These are phyloP conservation scores for Alloteropsis angusta DNA, from an alignment of 202 grass and related monocot species.

Conservation along the genomic window DNA sequence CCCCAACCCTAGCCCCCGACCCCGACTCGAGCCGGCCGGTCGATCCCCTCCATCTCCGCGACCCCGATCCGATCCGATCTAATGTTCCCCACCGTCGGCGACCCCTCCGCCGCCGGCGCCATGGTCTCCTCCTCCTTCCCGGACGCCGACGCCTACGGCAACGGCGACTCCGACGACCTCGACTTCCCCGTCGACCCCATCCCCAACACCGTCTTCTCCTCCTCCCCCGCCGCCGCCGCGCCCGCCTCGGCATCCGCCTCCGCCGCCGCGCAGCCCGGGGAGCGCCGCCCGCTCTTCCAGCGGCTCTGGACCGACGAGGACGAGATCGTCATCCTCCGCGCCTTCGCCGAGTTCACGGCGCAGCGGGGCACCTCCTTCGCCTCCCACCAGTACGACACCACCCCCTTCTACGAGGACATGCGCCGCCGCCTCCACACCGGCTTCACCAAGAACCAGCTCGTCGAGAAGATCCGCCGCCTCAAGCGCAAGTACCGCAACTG, in stretches of 20 bases:
- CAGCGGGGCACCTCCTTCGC: constrained; percentile 73
- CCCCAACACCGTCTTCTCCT: constrained; percentile 35
- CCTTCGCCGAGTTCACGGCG: constrained; percentile 79
- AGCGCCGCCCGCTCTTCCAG: constrained; percentile 76
- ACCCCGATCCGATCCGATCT: constrained; percentile 42
- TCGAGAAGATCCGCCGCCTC: constrained; percentile 82
- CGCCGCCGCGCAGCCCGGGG: constrained; percentile 3
- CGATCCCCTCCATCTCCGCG: background rate
- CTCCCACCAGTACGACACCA: constrained; percentile 85
- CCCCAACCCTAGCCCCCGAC: constrained; percentile 30
- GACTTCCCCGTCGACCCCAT: constrained; percentile 24
- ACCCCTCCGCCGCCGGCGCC: constrained; percentile 40
- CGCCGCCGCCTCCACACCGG: constrained; percentile 59
- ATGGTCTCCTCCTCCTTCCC: constrained; percentile 36
- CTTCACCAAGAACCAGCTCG: constrained; percentile 92
- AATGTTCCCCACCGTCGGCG: constrained; percentile 47
- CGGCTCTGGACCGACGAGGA: constrained; percentile 91
- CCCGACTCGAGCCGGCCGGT: constrained; percentile 26
- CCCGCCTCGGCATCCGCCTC: background rate
- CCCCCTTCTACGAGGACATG: constrained; percentile 93
- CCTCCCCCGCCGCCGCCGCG: background rate
- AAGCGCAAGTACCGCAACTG: constrained; percentile 96
- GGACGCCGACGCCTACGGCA: constrained; percentile 44
- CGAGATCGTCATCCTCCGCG: constrained; percentile 76
- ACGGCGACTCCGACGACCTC: constrained; percentile 55